Percentiles rank a stretch among this genome's conserved stretches.
phyloP scores from a whole-genome alignment of 2,329 filamentous ascomycete species.

The Aspergillus felis region DNA sequence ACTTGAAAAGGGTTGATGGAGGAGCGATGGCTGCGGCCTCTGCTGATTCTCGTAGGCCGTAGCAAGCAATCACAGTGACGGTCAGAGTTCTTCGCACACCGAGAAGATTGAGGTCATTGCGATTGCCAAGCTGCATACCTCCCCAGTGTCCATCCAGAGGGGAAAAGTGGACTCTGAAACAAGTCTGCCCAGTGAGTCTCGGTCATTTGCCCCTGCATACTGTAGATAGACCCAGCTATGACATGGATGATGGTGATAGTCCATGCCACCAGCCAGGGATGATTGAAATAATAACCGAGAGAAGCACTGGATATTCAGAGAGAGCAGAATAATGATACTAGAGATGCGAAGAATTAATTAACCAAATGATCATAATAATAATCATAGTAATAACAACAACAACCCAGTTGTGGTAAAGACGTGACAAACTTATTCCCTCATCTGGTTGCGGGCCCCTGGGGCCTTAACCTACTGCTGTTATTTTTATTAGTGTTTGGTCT shows the following conservation, averaged over 20 bases:
- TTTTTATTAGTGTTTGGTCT: conserved; percentile 9
- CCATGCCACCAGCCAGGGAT: not conserved
- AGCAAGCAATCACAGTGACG: not conserved
- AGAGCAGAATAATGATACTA: conserved; percentile 9
- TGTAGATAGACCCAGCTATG: not conserved
- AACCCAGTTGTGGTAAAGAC: not conserved
- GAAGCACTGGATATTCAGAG: conserved; percentile 1
- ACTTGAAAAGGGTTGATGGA: not conserved
- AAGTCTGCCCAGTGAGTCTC: not conserved
- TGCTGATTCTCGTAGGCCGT: not conserved
- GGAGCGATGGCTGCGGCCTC: not conserved
- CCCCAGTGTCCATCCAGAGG: not conserved
- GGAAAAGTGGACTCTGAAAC: not conserved
- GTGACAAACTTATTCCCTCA: not conserved
- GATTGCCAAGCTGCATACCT: not conserved
- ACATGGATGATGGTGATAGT: not conserved
- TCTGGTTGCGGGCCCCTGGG: conserved; percentile 11
- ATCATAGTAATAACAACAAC: not conserved
- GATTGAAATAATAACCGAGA: not conserved
- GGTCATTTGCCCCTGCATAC: not conserved
- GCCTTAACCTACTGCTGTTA: not conserved
- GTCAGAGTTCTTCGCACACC: not conserved
- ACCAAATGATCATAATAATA: not conserved
- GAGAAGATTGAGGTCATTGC: not conserved
- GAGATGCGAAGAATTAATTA: no score